A percentile compares a stretch with the other conserved stretches of the same genome.
These are phyloP conservation scores for Cynara cardunculus DNA, from an alignment of 129 eudicot species.

Conservation along the genomic window DNA sequence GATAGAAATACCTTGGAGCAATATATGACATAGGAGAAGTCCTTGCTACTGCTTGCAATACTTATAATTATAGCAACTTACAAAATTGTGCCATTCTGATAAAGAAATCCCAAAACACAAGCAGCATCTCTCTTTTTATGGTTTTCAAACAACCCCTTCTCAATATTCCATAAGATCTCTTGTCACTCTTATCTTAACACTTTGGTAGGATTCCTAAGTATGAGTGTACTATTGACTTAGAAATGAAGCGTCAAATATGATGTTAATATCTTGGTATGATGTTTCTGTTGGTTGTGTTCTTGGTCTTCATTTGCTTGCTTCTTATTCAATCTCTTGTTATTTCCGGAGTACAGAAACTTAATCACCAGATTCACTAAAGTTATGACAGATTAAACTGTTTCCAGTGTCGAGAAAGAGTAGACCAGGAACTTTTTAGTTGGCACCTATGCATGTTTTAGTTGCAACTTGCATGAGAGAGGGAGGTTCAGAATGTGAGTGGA, in stretches of 20 bases:
- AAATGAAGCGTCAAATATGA: neutral
- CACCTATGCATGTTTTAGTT: neutral
- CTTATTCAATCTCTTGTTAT: neutral
- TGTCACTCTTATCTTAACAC: neutral
- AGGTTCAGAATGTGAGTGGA: neutral
- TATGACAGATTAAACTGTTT: neutral
- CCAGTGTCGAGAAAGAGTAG: neutral
- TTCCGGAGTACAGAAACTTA: neutral
- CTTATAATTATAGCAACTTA: neutral
- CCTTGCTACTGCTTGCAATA: conserved; percentile 6
- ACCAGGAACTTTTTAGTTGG: neutral
- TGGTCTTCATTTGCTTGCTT: neutral
- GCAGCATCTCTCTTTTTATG: neutral
- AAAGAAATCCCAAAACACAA: neutral
- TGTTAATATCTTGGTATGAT: neutral
- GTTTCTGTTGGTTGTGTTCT: neutral
- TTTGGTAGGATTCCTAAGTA: neutral
- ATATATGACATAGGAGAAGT: neutral
- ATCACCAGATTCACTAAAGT: neutral
- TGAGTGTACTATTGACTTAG: neutral
- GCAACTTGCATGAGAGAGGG: neutral
- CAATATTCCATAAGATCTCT: neutral
- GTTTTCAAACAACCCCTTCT: neutral
- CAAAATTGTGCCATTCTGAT: neutral
- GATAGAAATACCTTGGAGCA: neutral